Conservation (phyloP, 345 rosid genomes). For the Syzygium aromaticum region DNA sequence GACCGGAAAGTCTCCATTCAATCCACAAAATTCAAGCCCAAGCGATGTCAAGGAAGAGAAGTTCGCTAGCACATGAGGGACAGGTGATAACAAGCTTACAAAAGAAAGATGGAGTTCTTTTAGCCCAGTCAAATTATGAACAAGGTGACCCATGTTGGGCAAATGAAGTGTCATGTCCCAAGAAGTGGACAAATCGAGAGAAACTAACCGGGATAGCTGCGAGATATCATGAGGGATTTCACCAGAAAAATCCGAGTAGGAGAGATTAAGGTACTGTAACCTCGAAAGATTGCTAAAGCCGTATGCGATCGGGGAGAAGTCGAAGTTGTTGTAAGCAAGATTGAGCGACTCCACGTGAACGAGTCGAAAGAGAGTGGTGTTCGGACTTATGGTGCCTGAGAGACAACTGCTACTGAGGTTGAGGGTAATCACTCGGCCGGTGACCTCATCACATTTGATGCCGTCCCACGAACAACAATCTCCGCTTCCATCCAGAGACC, state of each 20-base stretch:
- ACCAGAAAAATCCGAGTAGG: background rate
- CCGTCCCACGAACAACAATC: slow-evolving; percentile 6
- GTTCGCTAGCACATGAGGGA: background rate
- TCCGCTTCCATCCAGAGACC: background rate
- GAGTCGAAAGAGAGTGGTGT: background rate
- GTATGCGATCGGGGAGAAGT: background rate
- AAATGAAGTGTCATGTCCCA: background rate
- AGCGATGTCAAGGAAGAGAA: slow-evolving; percentile 1
- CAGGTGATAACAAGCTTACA: background rate
- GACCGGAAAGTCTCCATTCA: background rate
- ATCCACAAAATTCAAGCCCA: background rate
- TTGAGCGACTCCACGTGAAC: background rate
- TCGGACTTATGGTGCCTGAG: background rate
- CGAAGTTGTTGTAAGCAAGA: background rate
- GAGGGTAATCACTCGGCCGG: background rate
- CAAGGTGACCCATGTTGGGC: background rate
- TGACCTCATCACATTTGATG: background rate
- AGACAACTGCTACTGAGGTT: background rate
- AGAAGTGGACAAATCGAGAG: background rate
- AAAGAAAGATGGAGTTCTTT: background rate
- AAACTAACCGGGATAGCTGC: background rate
- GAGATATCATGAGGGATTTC: background rate
- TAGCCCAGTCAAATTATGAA: background rate
- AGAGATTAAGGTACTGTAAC: background rate
- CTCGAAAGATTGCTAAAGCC: background rate